Evolutionary conservation across 768 basidiomycete species (phyloP), one percentile per base, ranked within the genome.

Genomic region (Podaxis sp.): DNA sequence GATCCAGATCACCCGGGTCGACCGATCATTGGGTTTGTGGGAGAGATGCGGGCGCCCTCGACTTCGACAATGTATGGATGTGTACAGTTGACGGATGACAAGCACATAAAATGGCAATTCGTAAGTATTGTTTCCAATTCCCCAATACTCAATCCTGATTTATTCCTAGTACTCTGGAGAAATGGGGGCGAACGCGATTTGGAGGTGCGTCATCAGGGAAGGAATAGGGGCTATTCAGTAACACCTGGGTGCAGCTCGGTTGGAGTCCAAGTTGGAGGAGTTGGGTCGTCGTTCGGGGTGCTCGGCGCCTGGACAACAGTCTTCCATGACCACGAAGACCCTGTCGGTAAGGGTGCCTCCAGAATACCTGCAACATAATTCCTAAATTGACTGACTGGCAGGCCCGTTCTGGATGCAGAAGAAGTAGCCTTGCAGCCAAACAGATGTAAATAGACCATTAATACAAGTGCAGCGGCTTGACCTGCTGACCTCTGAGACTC

Each of bases 31-130:
- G 72, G 81, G 40, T 84, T 86, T 62, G 68, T 68, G 5, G 88
- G 86, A 5, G 76, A 79, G 59, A 77, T 86, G 66, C 72, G 75
- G n/a, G 75, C 77, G 3, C 70, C 70, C 13, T 68, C 70, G 1
- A 71, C 73, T 4, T 79, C 81, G 25, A 77, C 76, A 2, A 78
- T 90, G 69, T 69, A 71, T 4, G 88, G 89, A 2, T 74, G 68
- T 25, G 81, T 88, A 14, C 74, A 76, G 63, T 76, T 89, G 69
- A 83, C 83, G 0, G 74, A 77, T 0, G 86, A 90, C 57, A 73
- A 79, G 55, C 77, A 85, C 50, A 70, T 88, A 7, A 78, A 81
- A 55, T 87, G 86, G 85, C 80, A 83, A 70, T 86, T 84, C 69
- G 88, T 89, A 68, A 66, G 86, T 73, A 3, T 27, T 21, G 38